phyloP scores from a whole-genome alignment of 2,329 filamentous ascomycete genomes.

The Magnaporthiopsis incrustans region DNA sequence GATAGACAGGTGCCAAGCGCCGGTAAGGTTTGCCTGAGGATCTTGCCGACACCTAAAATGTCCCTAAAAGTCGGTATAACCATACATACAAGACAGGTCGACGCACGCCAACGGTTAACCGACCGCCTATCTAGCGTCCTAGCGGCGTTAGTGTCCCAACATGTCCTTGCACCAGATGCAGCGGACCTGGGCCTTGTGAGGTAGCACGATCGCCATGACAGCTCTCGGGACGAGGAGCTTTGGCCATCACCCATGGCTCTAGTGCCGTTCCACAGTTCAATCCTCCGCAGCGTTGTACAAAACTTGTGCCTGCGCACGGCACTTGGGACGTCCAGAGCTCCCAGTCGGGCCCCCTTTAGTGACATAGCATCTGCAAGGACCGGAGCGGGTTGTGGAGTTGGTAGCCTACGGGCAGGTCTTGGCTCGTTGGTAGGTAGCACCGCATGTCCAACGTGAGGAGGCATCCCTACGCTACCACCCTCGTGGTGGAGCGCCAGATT shows the following conservation, averaged over 20 bases:
- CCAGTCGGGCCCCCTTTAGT: neutral
- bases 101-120: too few relatives aligned
- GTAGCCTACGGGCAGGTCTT: neutral
- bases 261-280: neutral
- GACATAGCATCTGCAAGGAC: neutral
- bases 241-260: neutral
- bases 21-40: too few relatives aligned
- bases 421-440: neutral
- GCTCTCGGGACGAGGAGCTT: neutral
- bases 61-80: too few relatives aligned
- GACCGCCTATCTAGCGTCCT: too few relatives aligned
- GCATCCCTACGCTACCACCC: neutral
- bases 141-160: neutral
- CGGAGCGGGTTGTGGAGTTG: neutral
- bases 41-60: too few relatives aligned
- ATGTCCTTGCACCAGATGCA: too few relatives aligned
- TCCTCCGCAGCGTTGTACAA: neutral
- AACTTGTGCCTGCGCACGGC: neutral
- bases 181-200: neutral
- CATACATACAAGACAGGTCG: too few relatives aligned
- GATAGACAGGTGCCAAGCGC: too few relatives aligned
- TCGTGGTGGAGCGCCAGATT: neutral
- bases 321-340: neutral
- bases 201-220: neutral
- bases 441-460: neutral